phyloP scores from a whole-genome alignment of 1,284 basidiomycete genomes.

The Cryptococcus depauperatus region DNA sequence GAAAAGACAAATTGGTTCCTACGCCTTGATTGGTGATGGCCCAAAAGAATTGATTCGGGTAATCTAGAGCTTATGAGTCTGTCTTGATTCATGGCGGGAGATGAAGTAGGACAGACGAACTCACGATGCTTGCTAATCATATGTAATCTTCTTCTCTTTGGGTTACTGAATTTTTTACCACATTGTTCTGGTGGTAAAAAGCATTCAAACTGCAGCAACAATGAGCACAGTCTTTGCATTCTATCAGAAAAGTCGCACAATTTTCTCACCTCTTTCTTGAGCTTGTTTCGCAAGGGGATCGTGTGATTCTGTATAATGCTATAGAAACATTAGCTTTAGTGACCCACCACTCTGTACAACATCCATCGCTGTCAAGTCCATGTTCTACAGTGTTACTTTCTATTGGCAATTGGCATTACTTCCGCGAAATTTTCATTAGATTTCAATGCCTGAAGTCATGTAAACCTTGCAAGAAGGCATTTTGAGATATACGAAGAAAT shows the following conservation, averaged over 20 bases:
- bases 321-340: conserved; percentile 7
- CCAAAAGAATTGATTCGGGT: conserved; percentile 80
- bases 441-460: neutral
- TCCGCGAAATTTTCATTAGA: too few species aligned
- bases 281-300: conserved; percentile 66
- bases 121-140: conserved; percentile 64
- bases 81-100: neutral
- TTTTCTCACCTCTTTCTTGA: conserved; percentile 76
- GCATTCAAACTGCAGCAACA: conserved; percentile 62
- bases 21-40: conserved; percentile 81
- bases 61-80: conserved; percentile 41
- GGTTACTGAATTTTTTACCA: conserved; percentile 57
- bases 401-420: too few species aligned
- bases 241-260: conserved; percentile 48
- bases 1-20: too few species aligned
- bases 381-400: too few species aligned
- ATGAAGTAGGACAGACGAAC: conserved; percentile 4
- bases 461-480: neutral
- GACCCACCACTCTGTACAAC: too few species aligned
- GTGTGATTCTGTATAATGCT: conserved; percentile 83
- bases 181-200: conserved; percentile 56
- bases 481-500: too few species aligned
- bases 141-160: conserved; percentile 70
- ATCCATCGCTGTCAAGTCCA: too few species aligned
- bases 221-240: neutral